Evolutionary conservation across 1,284 basidiomycete genomes (phyloP), one percentile per base, ranked within the genome.

Genomic region (Rhodotorula sp.): DNA sequence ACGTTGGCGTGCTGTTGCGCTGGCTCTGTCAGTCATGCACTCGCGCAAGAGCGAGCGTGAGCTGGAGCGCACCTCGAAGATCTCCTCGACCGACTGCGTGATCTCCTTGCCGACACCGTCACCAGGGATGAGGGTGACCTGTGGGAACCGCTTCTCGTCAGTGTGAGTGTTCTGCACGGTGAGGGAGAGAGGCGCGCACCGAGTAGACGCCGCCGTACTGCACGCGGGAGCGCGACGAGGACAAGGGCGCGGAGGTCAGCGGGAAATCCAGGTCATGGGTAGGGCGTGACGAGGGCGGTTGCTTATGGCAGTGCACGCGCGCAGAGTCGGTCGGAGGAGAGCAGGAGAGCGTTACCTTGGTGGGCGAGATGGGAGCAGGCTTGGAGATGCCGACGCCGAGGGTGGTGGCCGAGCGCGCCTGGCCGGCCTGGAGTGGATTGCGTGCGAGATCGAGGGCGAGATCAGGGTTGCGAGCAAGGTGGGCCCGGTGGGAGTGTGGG

Each of bases 51-150:
- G 25, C 17, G 57, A 21, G 12, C 2, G 44, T 34, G 46, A 34
- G 32, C 19, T 32, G 22, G 50, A 19, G n/a, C 65, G 64, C 15
- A 61, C 61, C 69, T 97, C 92, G 80, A 99, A 99, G 82, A 99
- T 94, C 84, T 98, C 94, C 86, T 99, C 98, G 79, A 99, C 96
- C 29, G 94, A 96, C 84, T 96, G 92, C 75, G 95, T 94, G 82
- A 99, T 94, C 85, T 99, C 97, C 80, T 88, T 88, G 79, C 97
- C 97, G 81, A 99, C 91, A 87, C 95, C 95, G 81, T 98, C 95
- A 80, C 95, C 95, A 60, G 94, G 94, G 76, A 97, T 94, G 79
- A 96, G 88, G 69, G 93, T 96, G 78, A 96, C 92, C 90, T 92
- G 83, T 13, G 60, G 8, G 36, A 1, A 9, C 4, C n/a, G n/a